Evolutionary conservation across 192 early-diverging fungal genomes (phyloP).

Genomic region (Coemansia sp.): DNA sequence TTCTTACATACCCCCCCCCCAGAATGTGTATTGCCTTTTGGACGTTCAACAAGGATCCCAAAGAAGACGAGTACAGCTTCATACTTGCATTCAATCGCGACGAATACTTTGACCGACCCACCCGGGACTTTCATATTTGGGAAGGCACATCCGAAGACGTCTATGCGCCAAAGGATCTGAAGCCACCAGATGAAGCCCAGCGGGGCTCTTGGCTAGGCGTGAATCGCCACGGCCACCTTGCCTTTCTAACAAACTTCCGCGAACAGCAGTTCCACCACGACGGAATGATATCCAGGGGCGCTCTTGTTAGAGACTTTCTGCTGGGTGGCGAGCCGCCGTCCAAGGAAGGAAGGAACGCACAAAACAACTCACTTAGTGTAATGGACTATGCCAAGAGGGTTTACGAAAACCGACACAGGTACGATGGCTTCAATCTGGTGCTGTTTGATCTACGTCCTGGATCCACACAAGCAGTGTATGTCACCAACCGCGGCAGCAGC

Average conservation of each 20-base stretch:
- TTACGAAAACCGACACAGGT: constrained; percentile 24
- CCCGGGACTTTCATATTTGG: constrained; percentile 39
- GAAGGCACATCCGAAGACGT: constrained; percentile 2
- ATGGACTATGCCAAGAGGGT: constrained; percentile 32
- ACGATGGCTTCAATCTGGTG: constrained; percentile 50
- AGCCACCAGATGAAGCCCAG: constrained; percentile 20
- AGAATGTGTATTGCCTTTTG: constrained; percentile 47
- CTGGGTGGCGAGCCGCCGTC: constrained; percentile 2
- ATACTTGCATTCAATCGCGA: constrained; percentile 49
- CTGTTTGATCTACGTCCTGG: constrained; percentile 27
- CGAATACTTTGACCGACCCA: constrained; percentile 43
- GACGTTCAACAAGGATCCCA: constrained; percentile 5
- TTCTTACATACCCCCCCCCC: neutral
- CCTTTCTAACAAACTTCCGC: constrained; percentile 44
- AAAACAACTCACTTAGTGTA: neutral
- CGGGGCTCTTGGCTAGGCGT: constrained; percentile 45
- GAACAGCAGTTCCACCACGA: constrained; percentile 15
- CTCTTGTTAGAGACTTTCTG: constrained; percentile 44
- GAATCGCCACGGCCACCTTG: constrained; percentile 21
- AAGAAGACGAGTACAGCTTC: constrained; percentile 9
- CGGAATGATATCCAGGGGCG: constrained; percentile 39
- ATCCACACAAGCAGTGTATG: constrained; percentile 17
- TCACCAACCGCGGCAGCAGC: constrained; percentile 21
- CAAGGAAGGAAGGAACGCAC: neutral
- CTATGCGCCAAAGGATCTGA: constrained; percentile 42